Evolutionary conservation across 2,329 filamentous ascomycete species (phyloP).

Genomic region (Penicillium sp.): DNA sequence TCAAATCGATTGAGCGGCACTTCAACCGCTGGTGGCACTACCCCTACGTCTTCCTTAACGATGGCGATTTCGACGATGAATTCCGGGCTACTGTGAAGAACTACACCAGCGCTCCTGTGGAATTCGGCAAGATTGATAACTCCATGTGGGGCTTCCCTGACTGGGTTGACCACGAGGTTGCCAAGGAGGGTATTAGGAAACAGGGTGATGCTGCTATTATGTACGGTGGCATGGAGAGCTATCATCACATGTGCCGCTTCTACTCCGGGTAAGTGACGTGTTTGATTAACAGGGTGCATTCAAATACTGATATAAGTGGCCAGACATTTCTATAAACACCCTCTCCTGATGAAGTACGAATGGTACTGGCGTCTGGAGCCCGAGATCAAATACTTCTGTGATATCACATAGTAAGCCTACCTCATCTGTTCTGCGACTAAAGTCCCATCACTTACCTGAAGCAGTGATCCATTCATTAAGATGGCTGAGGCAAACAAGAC

Average conservation of each 20-base stretch:
- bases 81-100: constrained; percentile 86
- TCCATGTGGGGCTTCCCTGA: constrained; percentile 96
- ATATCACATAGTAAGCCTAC: constrained; percentile 82
- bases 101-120: constrained; percentile 79
- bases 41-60: constrained; percentile 96
- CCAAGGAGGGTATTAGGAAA: constrained; percentile 91
- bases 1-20: constrained; percentile 96
- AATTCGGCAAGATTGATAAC: constrained; percentile 88
- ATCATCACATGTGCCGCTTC: constrained; percentile 98
- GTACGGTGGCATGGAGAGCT: constrained; percentile 98
- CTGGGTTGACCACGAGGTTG: constrained; percentile 90
- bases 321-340: constrained; percentile 95
- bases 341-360: constrained; percentile 89
- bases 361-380: constrained; percentile 99
- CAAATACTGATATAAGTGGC: neutral
- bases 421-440: neutral
- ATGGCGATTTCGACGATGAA: constrained; percentile 90
- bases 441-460: constrained; percentile 2
- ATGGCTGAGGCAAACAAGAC: constrained; percentile 96
- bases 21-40: constrained; percentile 99
- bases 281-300: neutral
- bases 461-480: constrained; percentile 84
- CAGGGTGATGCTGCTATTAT: constrained; percentile 97
- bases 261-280: constrained; percentile 73
- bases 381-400: constrained; percentile 99